A percentile compares a stretch with the other conserved stretches of the same genome.
Evolutionary conservation across 495 filamentous ascomycete genomes (phyloP).

Genomic region (Penicillium lagena): DNA sequence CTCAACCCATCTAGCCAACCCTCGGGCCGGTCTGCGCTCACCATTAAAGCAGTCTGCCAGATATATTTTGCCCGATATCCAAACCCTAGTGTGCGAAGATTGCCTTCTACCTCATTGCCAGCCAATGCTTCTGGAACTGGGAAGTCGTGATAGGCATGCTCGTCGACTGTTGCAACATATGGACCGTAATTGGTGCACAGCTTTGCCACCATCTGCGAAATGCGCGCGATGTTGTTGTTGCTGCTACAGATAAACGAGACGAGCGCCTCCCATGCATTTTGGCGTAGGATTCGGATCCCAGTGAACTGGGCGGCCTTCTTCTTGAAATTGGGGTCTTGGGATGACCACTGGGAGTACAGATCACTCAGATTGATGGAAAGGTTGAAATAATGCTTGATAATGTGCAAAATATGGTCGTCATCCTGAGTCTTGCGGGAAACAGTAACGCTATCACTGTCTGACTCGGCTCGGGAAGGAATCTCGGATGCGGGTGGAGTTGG

Average conservation of each 20-base stretch:
- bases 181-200: constrained; percentile 81
- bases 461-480: constrained; percentile 20
- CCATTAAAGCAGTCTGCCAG: constrained; percentile 70
- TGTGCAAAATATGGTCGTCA: constrained; percentile 54
- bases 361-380: constrained; percentile 62
- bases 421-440: constrained; percentile 11
- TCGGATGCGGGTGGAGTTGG: constrained; percentile 22
- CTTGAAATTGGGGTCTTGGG: constrained; percentile 81
- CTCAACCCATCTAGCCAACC: constrained; percentile 71
- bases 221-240: constrained; percentile 96
- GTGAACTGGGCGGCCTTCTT: constrained; percentile 81
- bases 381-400: constrained; percentile 78
- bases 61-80: constrained; percentile 94
- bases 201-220: constrained; percentile 94
- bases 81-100: constrained; percentile 80
- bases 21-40: constrained; percentile 55
- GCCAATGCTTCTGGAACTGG: constrained; percentile 67
- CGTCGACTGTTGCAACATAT: constrained; percentile 62
- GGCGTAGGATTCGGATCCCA: constrained; percentile 88
- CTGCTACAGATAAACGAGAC: constrained; percentile 96
- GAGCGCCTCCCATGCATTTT: constrained; percentile 94
- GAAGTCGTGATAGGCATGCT: constrained; percentile 78
- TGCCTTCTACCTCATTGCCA: constrained; percentile 61
- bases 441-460: constrained; percentile 8
- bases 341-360: constrained; percentile 85